Evolutionary conservation across 805 yeast species (phyloP).

Genomic region (Jamesozyma lodderae): DNA sequence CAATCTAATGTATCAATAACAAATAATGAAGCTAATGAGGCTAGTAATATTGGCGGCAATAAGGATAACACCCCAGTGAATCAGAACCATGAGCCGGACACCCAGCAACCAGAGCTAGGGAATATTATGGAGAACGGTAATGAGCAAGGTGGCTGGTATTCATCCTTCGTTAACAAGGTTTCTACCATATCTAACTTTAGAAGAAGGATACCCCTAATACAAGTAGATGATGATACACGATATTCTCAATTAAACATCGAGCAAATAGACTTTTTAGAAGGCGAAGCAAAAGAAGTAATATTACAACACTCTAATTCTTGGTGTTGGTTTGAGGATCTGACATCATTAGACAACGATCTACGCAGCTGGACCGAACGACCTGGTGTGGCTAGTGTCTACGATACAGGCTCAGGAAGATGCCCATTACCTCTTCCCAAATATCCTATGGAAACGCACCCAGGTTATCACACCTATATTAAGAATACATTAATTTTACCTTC

Average conservation of each 20-base stretch:
- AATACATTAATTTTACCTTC: slow-evolving; percentile 28
- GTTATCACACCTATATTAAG: slow-evolving; percentile 18
- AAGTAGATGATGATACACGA: slow-evolving; percentile 13
- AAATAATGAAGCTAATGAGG: not conserved
- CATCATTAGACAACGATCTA: slow-evolving; percentile 8
- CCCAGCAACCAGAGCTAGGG: not conserved
- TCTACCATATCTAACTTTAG: slow-evolving; percentile 9
- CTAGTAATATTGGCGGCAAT: not conserved
- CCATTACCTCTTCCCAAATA: slow-evolving; percentile 21
- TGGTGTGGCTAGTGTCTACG: slow-evolving; percentile 24
- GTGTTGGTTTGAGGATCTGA: slow-evolving; percentile 28
- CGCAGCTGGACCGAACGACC: slow-evolving; percentile 8
- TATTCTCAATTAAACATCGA: slow-evolving; percentile 21
- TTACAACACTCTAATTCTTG: slow-evolving; percentile 19
- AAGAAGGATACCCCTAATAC: slow-evolving; percentile 5
- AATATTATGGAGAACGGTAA: not conserved
- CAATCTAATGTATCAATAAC: not conserved
- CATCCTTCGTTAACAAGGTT: slow-evolving; percentile 8
- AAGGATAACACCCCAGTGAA: not conserved
- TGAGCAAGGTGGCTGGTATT: slow-evolving; percentile 11
- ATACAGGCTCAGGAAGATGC: slow-evolving; percentile 24
- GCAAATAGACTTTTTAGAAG: slow-evolving; percentile 21
- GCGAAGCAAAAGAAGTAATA: slow-evolving; percentile 20
- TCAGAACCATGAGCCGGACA: not conserved
- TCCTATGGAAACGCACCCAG: slow-evolving; percentile 15